A percentile compares a stretch with the other conserved stretches of the same genome.
phyloP scores from a whole-genome alignment of 306 rosid genomes.

The Quercus aquifolioides region DNA sequence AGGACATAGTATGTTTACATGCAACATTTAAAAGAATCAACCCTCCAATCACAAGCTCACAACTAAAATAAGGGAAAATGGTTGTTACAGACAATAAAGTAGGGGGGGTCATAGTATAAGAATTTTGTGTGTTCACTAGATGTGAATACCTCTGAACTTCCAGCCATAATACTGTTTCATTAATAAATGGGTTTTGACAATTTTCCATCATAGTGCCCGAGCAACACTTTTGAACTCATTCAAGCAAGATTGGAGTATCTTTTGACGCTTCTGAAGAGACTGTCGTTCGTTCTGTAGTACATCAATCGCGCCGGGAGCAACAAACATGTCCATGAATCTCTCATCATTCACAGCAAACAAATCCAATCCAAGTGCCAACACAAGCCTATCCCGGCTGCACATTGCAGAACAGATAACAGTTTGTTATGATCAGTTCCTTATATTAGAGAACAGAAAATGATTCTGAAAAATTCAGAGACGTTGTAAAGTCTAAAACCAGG shows the following conservation, averaged over 20 bases:
- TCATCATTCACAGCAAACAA: conserved; percentile 92
- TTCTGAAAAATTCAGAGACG: background rate
- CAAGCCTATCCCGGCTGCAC: conserved; percentile 78
- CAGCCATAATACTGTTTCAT: background rate
- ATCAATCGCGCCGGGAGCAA: conserved; percentile 86
- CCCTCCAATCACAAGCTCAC: too few species aligned
- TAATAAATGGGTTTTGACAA: background rate
- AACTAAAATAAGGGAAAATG: too few species aligned
- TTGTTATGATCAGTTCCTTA: background rate
- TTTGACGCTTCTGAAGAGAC: conserved; percentile 79
- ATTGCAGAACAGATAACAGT: background rate
- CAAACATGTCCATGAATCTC: conserved; percentile 93
- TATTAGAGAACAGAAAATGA: background rate
- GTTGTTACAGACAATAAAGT: background rate
- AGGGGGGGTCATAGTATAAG: background rate
- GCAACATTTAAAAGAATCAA: too few species aligned
- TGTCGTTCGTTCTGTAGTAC: conserved; percentile 59
- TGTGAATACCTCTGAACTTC: conserved; percentile 16
- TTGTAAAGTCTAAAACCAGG: background rate
- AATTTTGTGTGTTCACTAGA: conserved; percentile 25
- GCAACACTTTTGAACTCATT: conserved; percentile 77
- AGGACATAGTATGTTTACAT: too few species aligned
- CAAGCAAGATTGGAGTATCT: conserved; percentile 82
- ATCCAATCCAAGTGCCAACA: conserved; percentile 80
- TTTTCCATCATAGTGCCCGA: conserved; percentile 50